Base-by-base conservation (phyloP, 371 early-diverging fungal species). In the Racocetra persica region DNA sequence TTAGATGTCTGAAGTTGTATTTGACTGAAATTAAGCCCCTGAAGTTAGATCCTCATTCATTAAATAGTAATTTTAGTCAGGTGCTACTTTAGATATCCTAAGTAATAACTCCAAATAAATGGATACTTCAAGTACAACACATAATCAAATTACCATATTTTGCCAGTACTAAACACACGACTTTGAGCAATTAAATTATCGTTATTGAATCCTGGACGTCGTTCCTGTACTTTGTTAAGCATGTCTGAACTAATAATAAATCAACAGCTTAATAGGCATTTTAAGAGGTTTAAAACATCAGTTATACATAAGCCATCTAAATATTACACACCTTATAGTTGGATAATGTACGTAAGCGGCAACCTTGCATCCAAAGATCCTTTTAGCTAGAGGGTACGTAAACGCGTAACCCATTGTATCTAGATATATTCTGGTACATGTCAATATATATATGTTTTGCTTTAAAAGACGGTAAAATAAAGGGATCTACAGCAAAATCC, bases 331-430 rank as follows among this genome's bases (percentile, higher is more conserved):
- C n/a, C 93, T 96, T 75, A 99, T 95, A 4, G 94, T 92, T 2
- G 99, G 99, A 80, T 99, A 99, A 84, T 99, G 99, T 16, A 95
- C 94, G 82, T 99, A 99, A 1, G 97, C 90, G 2, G 92, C 92
- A 14, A 98, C 91, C 60, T 85, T 90, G 81, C 87, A 85, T 0
- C 89, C 85, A 20, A 89, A 88, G n/a, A 96, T 77, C 45, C 88
- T 80, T 81, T 89, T 89, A 0, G 93, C 93, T 2, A 96, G 54
- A 5, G 98, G 98, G 82, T 95, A 97, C 1, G 94, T 94, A 80
- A 98, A 98, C 13, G 97, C 97, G 82, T 94, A 97, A 28, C 99
- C 99, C 88, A 97, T 92, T 0, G 98, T 96, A 81, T 99, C 98
- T 94, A 83, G 13, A 49, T 20, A 69, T 32, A 28, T 41, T 13